Percentiles rank a stretch among this genome's conserved stretches.
Conservation (phyloP, 2,329 filamentous ascomycete species). For the Colletotrichum sp. region DNA sequence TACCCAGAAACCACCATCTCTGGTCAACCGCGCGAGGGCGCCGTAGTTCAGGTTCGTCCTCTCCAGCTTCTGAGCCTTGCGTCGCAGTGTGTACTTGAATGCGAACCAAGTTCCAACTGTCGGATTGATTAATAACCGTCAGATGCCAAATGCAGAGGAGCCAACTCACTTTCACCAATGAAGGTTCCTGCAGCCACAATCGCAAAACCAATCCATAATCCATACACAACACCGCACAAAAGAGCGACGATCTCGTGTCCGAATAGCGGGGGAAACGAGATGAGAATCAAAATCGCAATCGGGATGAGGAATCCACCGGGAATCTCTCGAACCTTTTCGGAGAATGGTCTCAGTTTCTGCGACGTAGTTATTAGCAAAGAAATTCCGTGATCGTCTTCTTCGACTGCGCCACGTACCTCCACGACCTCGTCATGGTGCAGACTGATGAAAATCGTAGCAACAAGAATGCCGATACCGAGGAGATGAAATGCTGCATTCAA, state of each 20-base stretch:
- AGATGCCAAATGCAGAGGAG: not conserved
- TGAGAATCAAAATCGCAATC: conserved; percentile 39
- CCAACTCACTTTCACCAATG: conserved; percentile 33
- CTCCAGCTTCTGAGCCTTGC: conserved; percentile 40
- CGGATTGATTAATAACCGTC: not conserved
- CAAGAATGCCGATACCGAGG: conserved; percentile 29
- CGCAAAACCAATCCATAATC: conserved; percentile 44
- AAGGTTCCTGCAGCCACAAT: conserved; percentile 46
- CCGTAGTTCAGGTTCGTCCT: conserved; percentile 44
- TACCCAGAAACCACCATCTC: conserved; percentile 43
- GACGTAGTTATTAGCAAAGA: not conserved
- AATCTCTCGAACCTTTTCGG: conserved; percentile 39
- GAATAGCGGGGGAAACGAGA: conserved; percentile 46
- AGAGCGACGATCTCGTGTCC: conserved; percentile 46
- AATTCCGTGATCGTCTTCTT: not conserved
- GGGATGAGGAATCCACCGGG: conserved; percentile 45
- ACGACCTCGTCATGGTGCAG: conserved; percentile 44
- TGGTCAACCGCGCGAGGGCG: conserved; percentile 41
- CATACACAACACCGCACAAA: conserved; percentile 45
- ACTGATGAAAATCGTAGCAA: conserved; percentile 36
- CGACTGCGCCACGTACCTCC: conserved; percentile 21
- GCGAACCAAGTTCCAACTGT: conserved; percentile 43
- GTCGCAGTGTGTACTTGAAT: conserved; percentile 40
- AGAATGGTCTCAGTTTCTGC: conserved; percentile 35
- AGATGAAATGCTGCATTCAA: conserved; percentile 27